A percentile compares a stretch with the other conserved stretches of the same genome.
Conservation (phyloP, 805 yeast genomes). For the Sugiyamaella mastotermitis region DNA sequence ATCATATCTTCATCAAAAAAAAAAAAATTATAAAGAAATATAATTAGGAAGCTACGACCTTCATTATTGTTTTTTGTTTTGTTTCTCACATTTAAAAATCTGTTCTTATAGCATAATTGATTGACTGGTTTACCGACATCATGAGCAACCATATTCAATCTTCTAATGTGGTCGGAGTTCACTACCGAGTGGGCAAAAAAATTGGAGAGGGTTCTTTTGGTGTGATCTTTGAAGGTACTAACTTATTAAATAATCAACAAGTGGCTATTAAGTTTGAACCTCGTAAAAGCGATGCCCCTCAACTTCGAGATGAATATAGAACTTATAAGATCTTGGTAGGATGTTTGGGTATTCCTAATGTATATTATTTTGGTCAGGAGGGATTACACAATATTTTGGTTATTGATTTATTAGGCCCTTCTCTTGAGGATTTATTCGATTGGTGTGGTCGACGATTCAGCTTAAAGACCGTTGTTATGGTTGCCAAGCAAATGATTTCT, state of each 20-base stretch:
- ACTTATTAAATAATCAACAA: constrained; percentile 82
- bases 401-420: constrained; percentile 91
- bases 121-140: too few relatives aligned
- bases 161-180: constrained; percentile 80
- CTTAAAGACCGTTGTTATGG: constrained; percentile 85
- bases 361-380: constrained; percentile 98
- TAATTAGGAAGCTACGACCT: too few relatives aligned
- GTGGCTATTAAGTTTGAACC: constrained; percentile 97
- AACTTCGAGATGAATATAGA: constrained; percentile 90
- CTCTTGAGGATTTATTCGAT: constrained; percentile 91
- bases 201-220: constrained; percentile 99
- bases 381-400: constrained; percentile 94
- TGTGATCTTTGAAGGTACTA: constrained; percentile 92
- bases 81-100: too few relatives aligned
- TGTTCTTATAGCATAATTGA: too few relatives aligned
- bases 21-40: too few relatives aligned
- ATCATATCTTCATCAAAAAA: too few relatives aligned
- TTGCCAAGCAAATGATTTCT: constrained; percentile 89
- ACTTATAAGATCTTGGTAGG: constrained; percentile 87
- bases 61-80: too few relatives aligned
- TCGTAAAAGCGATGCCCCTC: constrained; percentile 95
- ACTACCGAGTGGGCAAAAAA: constrained; percentile 93
- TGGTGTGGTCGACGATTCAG: constrained; percentile 95
- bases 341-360: constrained; percentile 82
- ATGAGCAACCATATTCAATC: constrained; percentile 30